phyloP scores from a whole-genome alignment of 2,329 filamentous ascomycete genomes.

The Coleophoma cylindrospora region DNA sequence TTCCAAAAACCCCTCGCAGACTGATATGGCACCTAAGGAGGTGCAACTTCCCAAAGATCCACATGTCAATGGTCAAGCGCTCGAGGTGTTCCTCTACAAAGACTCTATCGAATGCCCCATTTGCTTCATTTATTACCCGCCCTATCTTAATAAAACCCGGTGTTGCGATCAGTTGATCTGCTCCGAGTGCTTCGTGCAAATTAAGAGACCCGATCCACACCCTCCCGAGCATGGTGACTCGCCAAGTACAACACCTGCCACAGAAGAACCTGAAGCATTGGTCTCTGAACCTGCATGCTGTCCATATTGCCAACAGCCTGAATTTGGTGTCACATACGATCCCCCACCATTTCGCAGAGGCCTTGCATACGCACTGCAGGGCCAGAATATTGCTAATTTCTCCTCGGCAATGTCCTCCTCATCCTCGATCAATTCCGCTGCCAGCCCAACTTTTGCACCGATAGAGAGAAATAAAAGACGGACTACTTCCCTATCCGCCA shows the following conservation, averaged over 20 bases:
- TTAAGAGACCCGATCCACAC: conserved; percentile 90
- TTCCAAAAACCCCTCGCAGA: conserved; percentile 66
- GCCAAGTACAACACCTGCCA: conserved; percentile 24
- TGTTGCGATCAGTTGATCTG: conserved; percentile 97
- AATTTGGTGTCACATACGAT: conserved; percentile 95
- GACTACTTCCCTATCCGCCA: conserved; percentile 72
- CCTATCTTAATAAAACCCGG: conserved; percentile 87
- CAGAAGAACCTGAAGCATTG: conserved; percentile 53
- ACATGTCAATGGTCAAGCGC: conserved; percentile 87
- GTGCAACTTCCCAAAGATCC: conserved; percentile 75
- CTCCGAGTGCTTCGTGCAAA: conserved; percentile 98
- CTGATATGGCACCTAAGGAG: conserved; percentile 72
- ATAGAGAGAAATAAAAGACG: conserved; percentile 39
- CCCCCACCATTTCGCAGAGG: conserved; percentile 85
- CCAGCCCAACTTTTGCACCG: conserved; percentile 19
- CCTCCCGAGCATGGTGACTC: conserved; percentile 65
- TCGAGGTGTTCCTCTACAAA: conserved; percentile 93
- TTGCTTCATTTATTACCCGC: conserved; percentile 93
- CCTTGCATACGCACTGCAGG: conserved; percentile 58
- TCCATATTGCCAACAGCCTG: conserved; percentile 90
- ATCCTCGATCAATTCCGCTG: conserved; percentile 65
- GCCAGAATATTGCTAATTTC: conserved; percentile 44
- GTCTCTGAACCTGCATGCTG: conserved; percentile 90
- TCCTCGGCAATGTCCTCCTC: conserved; percentile 80
- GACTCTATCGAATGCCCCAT: conserved; percentile 88